These are phyloP conservation scores for Myxozyma vanderwaltii DNA, from an alignment of 805 yeast species.

Conservation along the genomic window DNA sequence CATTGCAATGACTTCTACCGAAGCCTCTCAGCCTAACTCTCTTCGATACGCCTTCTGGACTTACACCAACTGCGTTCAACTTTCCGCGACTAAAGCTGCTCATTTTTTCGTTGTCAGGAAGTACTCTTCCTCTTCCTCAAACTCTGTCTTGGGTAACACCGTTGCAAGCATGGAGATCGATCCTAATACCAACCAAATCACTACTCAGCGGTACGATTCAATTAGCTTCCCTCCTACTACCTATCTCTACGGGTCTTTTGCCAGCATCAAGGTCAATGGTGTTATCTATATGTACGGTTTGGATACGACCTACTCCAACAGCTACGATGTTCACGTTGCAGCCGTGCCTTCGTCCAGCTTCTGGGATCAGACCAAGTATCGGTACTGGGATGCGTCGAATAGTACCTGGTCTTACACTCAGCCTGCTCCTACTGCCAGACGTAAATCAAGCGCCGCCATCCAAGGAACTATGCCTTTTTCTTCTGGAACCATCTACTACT, in stretches of 20 bases:
- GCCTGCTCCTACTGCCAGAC: conserved; percentile 28
- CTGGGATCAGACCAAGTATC: conserved; percentile 5
- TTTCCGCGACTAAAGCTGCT: conserved; percentile 14
- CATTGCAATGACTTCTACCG: conserved; percentile 19
- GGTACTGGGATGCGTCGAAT: conserved; percentile 24
- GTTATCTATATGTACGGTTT: conserved; percentile 27
- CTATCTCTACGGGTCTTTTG: conserved; percentile 29
- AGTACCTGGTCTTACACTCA: conserved; percentile 12
- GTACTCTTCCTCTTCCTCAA: conserved; percentile 1
- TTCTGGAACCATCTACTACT: conserved; percentile 25
- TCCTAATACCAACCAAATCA: conserved; percentile 7
- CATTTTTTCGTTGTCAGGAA: conserved; percentile 19
- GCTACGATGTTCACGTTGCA: conserved; percentile 33
- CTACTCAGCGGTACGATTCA: conserved; percentile 12
- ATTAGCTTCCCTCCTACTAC: conserved; percentile 7
- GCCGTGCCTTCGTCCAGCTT: conserved; percentile 10
- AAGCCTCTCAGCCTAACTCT: conserved; percentile 1
- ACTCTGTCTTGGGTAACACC: conserved; percentile 22
- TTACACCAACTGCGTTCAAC: conserved; percentile 26
- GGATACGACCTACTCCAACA: conserved; percentile 15
- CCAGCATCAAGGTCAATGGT: conserved; percentile 27
- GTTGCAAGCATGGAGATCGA: conserved; percentile 17
- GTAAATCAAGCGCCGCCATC: conserved; percentile 25
- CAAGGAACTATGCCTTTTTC: conserved; percentile 25
- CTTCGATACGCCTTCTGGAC: conserved; percentile 29